These are phyloP conservation scores for Cinnamomum chago DNA, from an alignment of 164 flowering plant genomes.

Conservation along the genomic window DNA sequence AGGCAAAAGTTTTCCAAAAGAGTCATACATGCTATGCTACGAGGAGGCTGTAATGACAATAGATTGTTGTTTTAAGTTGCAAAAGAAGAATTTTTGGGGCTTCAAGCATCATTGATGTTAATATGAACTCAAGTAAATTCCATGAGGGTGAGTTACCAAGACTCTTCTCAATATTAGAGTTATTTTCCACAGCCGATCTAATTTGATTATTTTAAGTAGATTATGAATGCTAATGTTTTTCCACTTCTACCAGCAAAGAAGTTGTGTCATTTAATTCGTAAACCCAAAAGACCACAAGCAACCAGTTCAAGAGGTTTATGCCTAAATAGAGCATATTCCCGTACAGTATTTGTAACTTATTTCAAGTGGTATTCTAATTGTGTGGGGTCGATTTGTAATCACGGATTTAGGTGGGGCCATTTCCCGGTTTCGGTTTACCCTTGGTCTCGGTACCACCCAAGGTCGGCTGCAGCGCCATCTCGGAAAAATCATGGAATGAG, in stretches of 20 bases:
- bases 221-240: background rate
- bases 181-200: no score
- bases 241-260: slow-evolving; percentile 37
- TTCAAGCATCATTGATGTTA: slow-evolving; percentile 34
- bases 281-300: slow-evolving; percentile 43
- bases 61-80: slow-evolving; percentile 20
- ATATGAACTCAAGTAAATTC: slow-evolving; percentile 24
- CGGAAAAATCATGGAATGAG: no score
- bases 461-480: no score
- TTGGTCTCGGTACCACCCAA: no score
- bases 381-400: no score
- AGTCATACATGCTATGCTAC: no score
- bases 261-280: slow-evolving; percentile 48
- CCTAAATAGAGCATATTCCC: background rate
- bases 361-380: background rate
- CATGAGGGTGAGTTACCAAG: slow-evolving; percentile 21
- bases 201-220: background rate
- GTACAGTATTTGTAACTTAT: background rate
- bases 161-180: no score
- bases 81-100: slow-evolving; percentile 36
- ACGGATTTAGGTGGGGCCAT: no score
- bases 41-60: no score
- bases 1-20: no score
- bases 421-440: no score
- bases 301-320: slow-evolving; percentile 49